Conservation (phyloP, 441 rosid species). For the Jatropha podagrica region DNA sequence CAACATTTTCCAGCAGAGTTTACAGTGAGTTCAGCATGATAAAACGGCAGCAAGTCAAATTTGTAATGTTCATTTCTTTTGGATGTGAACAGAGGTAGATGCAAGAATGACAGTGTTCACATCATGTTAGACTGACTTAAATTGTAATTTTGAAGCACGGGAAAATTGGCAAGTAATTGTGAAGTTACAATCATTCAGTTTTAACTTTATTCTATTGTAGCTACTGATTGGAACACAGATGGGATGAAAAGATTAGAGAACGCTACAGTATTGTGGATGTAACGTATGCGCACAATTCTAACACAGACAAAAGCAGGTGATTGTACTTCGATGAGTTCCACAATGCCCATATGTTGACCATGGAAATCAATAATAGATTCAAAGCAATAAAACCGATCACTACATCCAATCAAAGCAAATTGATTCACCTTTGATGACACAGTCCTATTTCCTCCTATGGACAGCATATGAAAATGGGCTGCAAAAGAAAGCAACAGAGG, state of each 20-base stretch:
- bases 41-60: background rate
- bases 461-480: conserved; percentile 52
- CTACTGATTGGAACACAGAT: background rate
- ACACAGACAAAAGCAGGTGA: background rate
- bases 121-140: background rate
- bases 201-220: background rate
- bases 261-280: background rate
- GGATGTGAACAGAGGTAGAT: background rate
- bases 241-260: background rate
- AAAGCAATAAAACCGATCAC: background rate
- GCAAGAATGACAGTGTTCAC: background rate
- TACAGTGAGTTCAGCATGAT: background rate
- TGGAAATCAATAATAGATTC: conserved; percentile 1
- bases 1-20: conserved; percentile 30
- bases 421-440: conserved; percentile 59
- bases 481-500: conserved; percentile 26
- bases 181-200: no score
- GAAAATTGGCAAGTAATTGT: background rate
- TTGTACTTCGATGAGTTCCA: background rate
- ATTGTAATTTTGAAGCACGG: background rate
- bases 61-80: background rate
- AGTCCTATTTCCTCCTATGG: conserved; percentile 45
- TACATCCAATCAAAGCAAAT: conserved; percentile 19
- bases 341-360: background rate
- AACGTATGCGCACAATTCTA: background rate